These are phyloP conservation scores for Peronosclerospora sorghi DNA, from an alignment of 352 stramenopile species.

Conservation along the genomic window DNA sequence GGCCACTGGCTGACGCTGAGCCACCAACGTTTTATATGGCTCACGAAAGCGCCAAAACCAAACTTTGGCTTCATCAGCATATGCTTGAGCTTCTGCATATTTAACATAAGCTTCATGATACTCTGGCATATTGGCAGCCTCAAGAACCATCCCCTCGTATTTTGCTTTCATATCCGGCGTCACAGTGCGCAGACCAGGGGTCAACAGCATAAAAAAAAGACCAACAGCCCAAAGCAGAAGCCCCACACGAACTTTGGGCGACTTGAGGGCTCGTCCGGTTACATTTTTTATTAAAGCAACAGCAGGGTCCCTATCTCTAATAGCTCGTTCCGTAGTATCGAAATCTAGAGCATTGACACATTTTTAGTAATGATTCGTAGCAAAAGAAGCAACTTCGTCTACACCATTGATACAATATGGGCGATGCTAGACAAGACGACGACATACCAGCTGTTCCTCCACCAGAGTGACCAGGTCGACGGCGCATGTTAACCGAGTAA, in stretches of 20 bases:
- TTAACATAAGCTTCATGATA: conserved; percentile 60
- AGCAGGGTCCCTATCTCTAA: conserved; percentile 26
- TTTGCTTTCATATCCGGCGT: conserved; percentile 68
- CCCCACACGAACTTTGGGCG: conserved; percentile 52
- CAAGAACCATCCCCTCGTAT: conserved; percentile 68
- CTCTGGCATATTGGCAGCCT: conserved; percentile 65
- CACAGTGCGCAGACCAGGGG: conserved; percentile 40
- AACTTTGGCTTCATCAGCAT: conserved; percentile 63
- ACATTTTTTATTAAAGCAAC: conserved; percentile 44
- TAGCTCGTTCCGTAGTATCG: conserved; percentile 20
- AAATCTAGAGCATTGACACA: conserved; percentile 11
- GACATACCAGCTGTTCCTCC: conserved; percentile 8
- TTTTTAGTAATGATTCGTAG: not conserved
- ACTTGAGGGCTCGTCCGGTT: conserved; percentile 40
- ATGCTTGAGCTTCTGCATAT: conserved; percentile 38
- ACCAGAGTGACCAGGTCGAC: conserved; percentile 18
- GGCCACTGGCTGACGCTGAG: conserved; percentile 38
- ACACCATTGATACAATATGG: conserved; percentile 5
- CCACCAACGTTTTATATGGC: conserved; percentile 49
- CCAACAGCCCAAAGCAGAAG: conserved; percentile 60
- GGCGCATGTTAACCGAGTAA: conserved; percentile 18
- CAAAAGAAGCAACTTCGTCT: not conserved
- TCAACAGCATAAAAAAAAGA: conserved; percentile 76
- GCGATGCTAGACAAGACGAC: not conserved
- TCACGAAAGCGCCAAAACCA: conserved; percentile 83